phyloP scores from a whole-genome alignment of 371 early-diverging fungal species.

The Mortierella sp. region DNA sequence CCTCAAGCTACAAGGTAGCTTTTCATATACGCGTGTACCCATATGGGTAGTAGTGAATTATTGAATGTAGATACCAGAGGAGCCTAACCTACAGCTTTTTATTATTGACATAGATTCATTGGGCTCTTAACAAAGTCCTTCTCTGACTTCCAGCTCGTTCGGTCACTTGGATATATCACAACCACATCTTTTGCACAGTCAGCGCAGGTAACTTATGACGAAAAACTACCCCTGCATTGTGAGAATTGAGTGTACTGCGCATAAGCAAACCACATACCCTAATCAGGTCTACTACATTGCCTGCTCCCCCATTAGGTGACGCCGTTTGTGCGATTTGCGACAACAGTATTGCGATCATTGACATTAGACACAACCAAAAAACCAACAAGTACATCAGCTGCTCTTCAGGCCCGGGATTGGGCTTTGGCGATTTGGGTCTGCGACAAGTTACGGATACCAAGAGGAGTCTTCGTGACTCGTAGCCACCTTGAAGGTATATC shows the following conservation, averaged over 20 bases:
- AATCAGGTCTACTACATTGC: background rate
- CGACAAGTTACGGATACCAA: slow-evolving; percentile 46
- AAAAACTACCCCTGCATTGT: background rate
- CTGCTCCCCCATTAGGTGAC: background rate
- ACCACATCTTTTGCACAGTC: background rate
- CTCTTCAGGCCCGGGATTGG: slow-evolving; percentile 31
- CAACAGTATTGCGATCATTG: background rate
- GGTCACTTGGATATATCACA: slow-evolving; percentile 25
- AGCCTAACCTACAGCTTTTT: background rate
- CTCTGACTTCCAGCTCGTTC: background rate
- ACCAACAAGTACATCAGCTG: background rate
- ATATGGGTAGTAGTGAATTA: background rate
- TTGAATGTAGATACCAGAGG: background rate
- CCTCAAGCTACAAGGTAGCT: slow-evolving; percentile 19
- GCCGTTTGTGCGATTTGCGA: background rate
- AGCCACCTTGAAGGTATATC: slow-evolving; percentile 28
- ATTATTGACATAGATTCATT: background rate
- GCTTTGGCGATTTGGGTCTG: slow-evolving; percentile 37
- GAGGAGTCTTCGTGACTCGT: slow-evolving; percentile 14
- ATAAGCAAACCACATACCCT: background rate
- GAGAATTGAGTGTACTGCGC: background rate
- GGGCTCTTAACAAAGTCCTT: slow-evolving; percentile 10
- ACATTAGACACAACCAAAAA: background rate
- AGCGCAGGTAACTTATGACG: slow-evolving; percentile 10
- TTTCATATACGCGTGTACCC: background rate